Percentiles rank a stretch among this genome's conserved stretches.
Evolutionary conservation across 176 grass and related monocot genomes (phyloP).

Genomic region (Zizania latifolia): DNA sequence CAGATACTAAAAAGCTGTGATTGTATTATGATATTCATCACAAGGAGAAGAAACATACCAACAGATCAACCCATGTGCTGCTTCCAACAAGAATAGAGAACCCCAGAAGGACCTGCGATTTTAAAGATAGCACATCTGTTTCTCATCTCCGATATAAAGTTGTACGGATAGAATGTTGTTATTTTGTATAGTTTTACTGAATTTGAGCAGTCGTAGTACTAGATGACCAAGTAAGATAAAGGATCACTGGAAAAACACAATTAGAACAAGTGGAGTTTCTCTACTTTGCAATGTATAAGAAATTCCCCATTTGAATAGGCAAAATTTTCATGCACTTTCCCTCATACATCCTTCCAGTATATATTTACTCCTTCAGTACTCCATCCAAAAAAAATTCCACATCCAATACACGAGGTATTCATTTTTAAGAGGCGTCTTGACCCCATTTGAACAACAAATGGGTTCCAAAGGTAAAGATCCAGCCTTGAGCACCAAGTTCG

Average conservation of each 20-base stretch:
- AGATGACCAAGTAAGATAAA: background rate
- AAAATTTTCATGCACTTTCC: background rate
- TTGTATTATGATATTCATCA: background rate
- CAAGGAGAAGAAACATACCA: slow-evolving; percentile 55
- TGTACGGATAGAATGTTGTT: background rate
- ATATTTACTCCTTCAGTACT: background rate
- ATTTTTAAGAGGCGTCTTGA: slow-evolving; percentile 4
- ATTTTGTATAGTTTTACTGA: background rate
- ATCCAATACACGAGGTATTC: background rate
- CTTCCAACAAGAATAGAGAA: slow-evolving; percentile 98
- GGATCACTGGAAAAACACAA: background rate
- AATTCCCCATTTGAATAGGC: background rate
- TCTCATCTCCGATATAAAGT: background rate
- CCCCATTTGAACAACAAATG: background rate
- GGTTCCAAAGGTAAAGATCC: background rate
- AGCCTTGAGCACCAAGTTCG: background rate
- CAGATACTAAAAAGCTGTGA: background rate
- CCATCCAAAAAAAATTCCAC: background rate
- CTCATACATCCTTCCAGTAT: background rate
- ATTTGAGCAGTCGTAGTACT: background rate
- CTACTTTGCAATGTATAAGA: background rate
- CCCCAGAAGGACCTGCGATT: slow-evolving; percentile 78
- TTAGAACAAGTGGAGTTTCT: background rate
- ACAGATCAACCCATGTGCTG: slow-evolving; percentile 95
- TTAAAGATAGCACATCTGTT: background rate